These are phyloP conservation scores for Rhamnella rubrinervis DNA, from an alignment of 331 rosid species.

Conservation along the genomic window DNA sequence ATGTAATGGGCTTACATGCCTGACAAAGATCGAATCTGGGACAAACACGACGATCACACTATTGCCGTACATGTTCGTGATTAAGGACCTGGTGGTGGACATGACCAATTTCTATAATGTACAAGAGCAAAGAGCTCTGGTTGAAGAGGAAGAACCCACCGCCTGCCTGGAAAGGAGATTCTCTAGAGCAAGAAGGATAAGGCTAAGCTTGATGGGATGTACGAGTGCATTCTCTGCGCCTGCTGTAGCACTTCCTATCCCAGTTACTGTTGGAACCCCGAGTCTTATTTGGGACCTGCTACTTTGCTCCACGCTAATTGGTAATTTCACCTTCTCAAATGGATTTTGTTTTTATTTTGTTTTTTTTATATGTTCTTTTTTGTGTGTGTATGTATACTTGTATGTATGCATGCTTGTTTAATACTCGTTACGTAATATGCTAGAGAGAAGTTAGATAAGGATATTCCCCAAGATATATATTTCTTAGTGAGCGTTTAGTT, in stretches of 20 bases:
- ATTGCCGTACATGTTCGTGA: constrained; percentile 85
- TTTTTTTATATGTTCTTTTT: too few relatives aligned
- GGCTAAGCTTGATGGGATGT: constrained; percentile 91
- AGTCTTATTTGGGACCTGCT: too few relatives aligned
- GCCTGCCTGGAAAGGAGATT: constrained; percentile 58
- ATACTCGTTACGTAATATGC: too few relatives aligned
- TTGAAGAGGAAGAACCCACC: constrained; percentile 80
- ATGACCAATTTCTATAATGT: constrained; percentile 62
- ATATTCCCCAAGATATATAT: too few relatives aligned
- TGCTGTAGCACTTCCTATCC: constrained; percentile 98
- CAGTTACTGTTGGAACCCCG: constrained; percentile 45
- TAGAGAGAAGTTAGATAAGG: too few relatives aligned
- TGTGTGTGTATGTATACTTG: too few relatives aligned
- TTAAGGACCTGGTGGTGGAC: constrained; percentile 35
- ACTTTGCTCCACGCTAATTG: too few relatives aligned
- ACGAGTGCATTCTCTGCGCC: constrained; percentile 90
- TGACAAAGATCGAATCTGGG: constrained; percentile 61
- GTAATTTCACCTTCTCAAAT: too few relatives aligned
- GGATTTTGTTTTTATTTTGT: too few relatives aligned
- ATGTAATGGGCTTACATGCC: constrained; percentile 82
- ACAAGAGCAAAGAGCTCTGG: constrained; percentile 98
- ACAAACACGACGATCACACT: constrained; percentile 55
- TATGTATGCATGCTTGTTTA: too few relatives aligned
- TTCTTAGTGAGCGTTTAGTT: too few relatives aligned
- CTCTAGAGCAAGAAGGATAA: constrained; percentile 81